A percentile compares a stretch with the other conserved stretches of the same genome.
phyloP scores from a whole-genome alignment of 306 rosid species.

The Cucurbita pepo region DNA sequence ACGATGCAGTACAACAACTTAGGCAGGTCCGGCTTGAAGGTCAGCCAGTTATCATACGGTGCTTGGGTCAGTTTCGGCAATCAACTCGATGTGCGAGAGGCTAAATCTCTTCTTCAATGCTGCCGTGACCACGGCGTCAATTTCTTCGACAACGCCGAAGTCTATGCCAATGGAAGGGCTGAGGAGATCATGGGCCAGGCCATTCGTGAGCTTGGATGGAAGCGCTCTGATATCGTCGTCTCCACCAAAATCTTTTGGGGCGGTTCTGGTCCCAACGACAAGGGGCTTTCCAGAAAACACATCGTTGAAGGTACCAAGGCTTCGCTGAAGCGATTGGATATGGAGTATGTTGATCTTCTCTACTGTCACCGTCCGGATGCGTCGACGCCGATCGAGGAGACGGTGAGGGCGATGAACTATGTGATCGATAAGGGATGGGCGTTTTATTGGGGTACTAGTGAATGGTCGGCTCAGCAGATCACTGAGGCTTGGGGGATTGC shows the following conservation, averaged over 20 bases:
- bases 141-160: constrained; percentile 99
- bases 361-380: constrained; percentile 83
- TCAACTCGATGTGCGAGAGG: constrained; percentile 92
- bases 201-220: constrained; percentile 80
- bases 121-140: constrained; percentile 92
- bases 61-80: constrained; percentile 97
- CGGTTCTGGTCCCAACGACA: constrained; percentile 85
- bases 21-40: constrained; percentile 76
- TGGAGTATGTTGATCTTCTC: constrained; percentile 68
- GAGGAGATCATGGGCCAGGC: constrained; percentile 99
- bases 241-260: constrained; percentile 99
- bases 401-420: constrained; percentile 79
- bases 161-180: constrained; percentile 88
- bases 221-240: constrained; percentile 78
- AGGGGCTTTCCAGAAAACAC: constrained; percentile 84
- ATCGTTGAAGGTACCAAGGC: constrained; percentile 79
- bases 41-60: constrained; percentile 85
- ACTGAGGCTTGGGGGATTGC: constrained; percentile 90
- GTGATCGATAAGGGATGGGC: constrained; percentile 86
- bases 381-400: constrained; percentile 79
- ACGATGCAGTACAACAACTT: constrained; percentile 81
- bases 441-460: constrained; percentile 96
- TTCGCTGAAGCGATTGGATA: constrained; percentile 66
- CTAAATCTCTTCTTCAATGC: constrained; percentile 74
- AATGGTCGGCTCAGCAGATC: constrained; percentile 97